A percentile compares a stretch with the other conserved stretches of the same genome.
Conservation (phyloP, 2,329 filamentous ascomycete species). For the Colletotrichum sp. region DNA sequence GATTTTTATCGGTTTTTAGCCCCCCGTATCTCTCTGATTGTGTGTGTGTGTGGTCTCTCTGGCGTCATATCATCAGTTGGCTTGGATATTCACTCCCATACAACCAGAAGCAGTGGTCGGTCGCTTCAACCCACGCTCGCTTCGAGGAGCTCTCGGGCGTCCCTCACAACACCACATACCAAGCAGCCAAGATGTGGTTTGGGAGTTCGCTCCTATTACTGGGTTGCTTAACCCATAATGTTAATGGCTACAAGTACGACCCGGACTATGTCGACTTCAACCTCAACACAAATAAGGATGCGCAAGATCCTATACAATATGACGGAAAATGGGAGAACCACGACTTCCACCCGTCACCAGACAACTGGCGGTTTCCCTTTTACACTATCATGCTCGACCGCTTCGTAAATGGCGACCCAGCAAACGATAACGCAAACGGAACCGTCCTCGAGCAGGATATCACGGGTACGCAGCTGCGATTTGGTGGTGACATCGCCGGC, state of each 20-base stretch:
- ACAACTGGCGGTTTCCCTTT: slow-evolving; percentile 70
- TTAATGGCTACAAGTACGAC: slow-evolving; percentile 30
- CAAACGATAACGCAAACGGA: slow-evolving; percentile 67
- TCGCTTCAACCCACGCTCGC: slow-evolving; percentile 6
- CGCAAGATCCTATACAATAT: slow-evolving; percentile 62
- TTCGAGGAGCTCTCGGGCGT: slow-evolving; percentile 17
- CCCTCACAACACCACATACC: not conserved
- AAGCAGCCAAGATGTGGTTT: slow-evolving; percentile 18
- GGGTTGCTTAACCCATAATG: slow-evolving; percentile 18
- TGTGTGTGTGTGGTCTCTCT: not conserved
- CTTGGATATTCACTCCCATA: not conserved
- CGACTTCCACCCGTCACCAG: slow-evolving; percentile 57
- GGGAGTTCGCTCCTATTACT: slow-evolving; percentile 13
- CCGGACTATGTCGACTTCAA: slow-evolving; percentile 53
- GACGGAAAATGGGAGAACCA: slow-evolving; percentile 59
- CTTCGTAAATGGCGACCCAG: slow-evolving; percentile 69
- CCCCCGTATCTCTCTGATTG: not conserved
- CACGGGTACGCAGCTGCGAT: slow-evolving; percentile 65
- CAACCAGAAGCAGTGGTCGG: not conserved
- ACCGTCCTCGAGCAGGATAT: slow-evolving; percentile 66
- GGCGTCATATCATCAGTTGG: not conserved
- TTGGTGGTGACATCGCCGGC: slow-evolving; percentile 68
- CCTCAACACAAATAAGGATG: slow-evolving; percentile 63
- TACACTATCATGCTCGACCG: slow-evolving; percentile 70
- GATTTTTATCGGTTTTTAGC: not conserved